These are phyloP conservation scores for Xanthoparmelia taractica DNA, from an alignment of 495 filamentous ascomycete species.

Conservation along the genomic window DNA sequence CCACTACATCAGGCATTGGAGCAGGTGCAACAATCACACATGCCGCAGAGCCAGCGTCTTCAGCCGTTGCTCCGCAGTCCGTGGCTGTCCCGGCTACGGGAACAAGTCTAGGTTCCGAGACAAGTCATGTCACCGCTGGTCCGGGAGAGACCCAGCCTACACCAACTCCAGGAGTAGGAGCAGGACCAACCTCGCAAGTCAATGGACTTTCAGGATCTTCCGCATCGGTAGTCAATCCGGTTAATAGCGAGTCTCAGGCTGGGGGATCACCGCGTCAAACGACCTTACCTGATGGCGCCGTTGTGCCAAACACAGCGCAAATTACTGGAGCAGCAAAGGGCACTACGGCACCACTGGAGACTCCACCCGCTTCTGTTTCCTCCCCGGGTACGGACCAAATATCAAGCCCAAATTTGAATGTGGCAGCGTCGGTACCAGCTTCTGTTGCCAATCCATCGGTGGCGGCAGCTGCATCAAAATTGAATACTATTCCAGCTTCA, in stretches of 20 bases:
- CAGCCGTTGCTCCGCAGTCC: neutral
- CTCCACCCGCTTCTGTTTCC: neutral
- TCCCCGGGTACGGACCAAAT: neutral
- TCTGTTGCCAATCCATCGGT: neutral
- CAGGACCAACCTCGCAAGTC: neutral
- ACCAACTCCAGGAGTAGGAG: neutral
- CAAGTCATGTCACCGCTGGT: neutral
- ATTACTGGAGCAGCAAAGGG: neutral
- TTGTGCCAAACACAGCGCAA: constrained; percentile 2
- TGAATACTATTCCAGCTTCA: neutral
- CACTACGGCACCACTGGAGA: neutral
- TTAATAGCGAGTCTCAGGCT: neutral
- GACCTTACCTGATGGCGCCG: neutral
- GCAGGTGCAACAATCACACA: neutral
- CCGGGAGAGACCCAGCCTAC: neutral
- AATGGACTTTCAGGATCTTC: neutral
- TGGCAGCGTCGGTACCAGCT: neutral
- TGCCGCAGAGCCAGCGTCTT: constrained; percentile 1
- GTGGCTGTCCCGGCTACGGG: neutral
- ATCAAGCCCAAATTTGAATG: neutral
- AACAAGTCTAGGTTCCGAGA: neutral
- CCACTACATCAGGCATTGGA: neutral
- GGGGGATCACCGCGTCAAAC: neutral
- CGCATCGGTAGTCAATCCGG: neutral
- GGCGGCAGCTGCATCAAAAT: neutral